These are phyloP conservation scores for Tephrocybe sp. DNA, from an alignment of 768 basidiomycete genomes.

Conservation along the genomic window DNA sequence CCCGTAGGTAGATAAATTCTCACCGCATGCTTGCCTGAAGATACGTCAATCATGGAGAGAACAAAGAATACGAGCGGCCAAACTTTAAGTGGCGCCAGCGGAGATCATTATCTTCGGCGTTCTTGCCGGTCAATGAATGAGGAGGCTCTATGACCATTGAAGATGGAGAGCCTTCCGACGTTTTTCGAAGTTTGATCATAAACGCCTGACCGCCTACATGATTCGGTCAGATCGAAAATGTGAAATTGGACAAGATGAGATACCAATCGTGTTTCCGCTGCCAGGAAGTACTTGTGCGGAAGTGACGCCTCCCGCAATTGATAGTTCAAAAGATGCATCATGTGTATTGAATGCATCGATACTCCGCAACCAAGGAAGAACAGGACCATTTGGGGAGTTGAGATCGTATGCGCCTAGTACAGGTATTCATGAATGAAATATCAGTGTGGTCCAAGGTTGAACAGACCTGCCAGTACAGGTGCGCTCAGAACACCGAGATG, in stretches of 20 bases:
- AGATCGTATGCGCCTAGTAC: slow-evolving; percentile 50
- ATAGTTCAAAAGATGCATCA: slow-evolving; percentile 70
- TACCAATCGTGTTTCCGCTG: slow-evolving; percentile 73
- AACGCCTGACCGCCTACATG: slow-evolving; percentile 82
- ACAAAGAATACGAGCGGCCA: slow-evolving; percentile 15
- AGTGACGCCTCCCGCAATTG: slow-evolving; percentile 88
- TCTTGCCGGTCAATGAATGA: slow-evolving; percentile 52
- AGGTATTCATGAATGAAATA: not conserved
- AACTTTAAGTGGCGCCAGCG: slow-evolving; percentile 87
- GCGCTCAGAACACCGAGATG: slow-evolving; percentile 74
- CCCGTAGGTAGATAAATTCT: slow-evolving; percentile 45
- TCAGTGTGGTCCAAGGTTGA: slow-evolving; percentile 7
- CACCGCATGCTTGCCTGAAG: slow-evolving; percentile 63
- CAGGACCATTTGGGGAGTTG: slow-evolving; percentile 66
- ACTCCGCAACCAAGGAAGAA: slow-evolving; percentile 77
- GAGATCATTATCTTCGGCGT: slow-evolving; percentile 38
- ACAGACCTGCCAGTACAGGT: slow-evolving; percentile 51
- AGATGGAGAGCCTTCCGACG: slow-evolving; percentile 69
- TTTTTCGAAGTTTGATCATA: slow-evolving; percentile 81
- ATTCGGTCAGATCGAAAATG: not conserved
- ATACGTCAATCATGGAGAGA: slow-evolving; percentile 4
- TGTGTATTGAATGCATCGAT: slow-evolving; percentile 88
- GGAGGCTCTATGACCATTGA: slow-evolving; percentile 89
- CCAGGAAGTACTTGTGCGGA: slow-evolving; percentile 83
- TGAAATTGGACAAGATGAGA: not conserved